Percentiles rank a stretch among this genome's conserved stretches.
Evolutionary conservation across 2,329 filamentous ascomycete genomes (phyloP).

Genomic region (Aspergillus texensis): DNA sequence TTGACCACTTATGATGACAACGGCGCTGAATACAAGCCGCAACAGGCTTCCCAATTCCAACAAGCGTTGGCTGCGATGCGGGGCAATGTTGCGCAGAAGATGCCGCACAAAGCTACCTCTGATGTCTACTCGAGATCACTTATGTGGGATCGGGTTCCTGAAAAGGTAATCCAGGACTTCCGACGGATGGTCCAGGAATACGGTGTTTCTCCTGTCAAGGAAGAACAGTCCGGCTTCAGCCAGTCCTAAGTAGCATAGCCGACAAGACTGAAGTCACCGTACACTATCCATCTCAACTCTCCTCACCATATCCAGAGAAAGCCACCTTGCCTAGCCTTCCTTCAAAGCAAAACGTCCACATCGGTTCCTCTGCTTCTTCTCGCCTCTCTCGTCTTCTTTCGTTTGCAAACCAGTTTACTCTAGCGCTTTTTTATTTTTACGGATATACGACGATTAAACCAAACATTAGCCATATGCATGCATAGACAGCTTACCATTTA

Average conservation of each 20-base stretch:
- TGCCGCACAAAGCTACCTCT: constrained; percentile 60
- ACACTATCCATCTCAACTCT: constrained; percentile 10
- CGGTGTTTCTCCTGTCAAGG: constrained; percentile 44
- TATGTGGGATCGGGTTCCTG: constrained; percentile 90
- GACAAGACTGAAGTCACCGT: constrained; percentile 7
- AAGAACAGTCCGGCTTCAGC: constrained; percentile 28
- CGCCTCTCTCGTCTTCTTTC: constrained; percentile 16
- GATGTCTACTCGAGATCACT: constrained; percentile 92
- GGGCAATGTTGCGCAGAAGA: constrained; percentile 63
- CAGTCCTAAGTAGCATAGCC: constrained; percentile 18
- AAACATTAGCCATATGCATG: constrained; percentile 28
- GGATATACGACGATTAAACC: constrained; percentile 25
- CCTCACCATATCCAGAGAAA: constrained; percentile 18
- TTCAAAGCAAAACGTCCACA: constrained; percentile 12
- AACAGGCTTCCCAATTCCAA: constrained; percentile 47
- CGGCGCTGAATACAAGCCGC: constrained; percentile 39
- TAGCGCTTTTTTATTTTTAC: constrained; percentile 11
- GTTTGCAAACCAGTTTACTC: constrained; percentile 15
- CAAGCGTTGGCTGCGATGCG: constrained; percentile 80
- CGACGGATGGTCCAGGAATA: constrained; percentile 85
- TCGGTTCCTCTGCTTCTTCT: constrained; percentile 13
- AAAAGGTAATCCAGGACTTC: constrained; percentile 89
- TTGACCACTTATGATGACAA: constrained; percentile 70
- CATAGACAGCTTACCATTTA: constrained; percentile 29
- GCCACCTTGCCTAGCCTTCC: constrained; percentile 13